A percentile compares a stretch with the other conserved stretches of the same genome.
phyloP scores from a whole-genome alignment of 73 alveolate species.

The Urostyla sp. region DNA sequence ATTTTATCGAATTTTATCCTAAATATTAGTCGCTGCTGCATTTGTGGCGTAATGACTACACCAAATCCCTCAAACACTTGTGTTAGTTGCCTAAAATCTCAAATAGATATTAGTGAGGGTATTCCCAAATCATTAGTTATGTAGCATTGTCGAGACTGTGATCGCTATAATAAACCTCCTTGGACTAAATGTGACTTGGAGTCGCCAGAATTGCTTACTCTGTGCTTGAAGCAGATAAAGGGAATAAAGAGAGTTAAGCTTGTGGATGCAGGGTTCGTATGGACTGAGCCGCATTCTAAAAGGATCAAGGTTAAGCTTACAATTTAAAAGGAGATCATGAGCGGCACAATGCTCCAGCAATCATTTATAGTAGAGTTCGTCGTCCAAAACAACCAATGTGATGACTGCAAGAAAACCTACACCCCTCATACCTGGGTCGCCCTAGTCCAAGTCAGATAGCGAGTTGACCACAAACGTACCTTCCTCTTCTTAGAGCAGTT shows the following conservation, averaged over 20 bases:
- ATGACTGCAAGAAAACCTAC: slow-evolving; percentile 95
- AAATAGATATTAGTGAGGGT: slow-evolving; percentile 88
- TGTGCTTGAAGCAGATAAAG: slow-evolving; percentile 90
- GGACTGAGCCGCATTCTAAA: slow-evolving; percentile 98
- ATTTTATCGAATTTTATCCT: background rate
- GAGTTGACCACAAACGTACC: slow-evolving; percentile 95
- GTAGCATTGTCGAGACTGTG: slow-evolving; percentile 86
- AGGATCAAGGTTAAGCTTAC: slow-evolving; percentile 93
- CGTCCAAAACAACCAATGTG: slow-evolving; percentile 94
- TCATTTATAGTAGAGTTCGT: slow-evolving; percentile 90
- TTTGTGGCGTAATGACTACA: slow-evolving; percentile 85
- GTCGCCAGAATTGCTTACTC: slow-evolving; percentile 90
- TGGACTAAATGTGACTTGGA: slow-evolving; percentile 92
- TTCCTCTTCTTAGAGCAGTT: slow-evolving; percentile 94
- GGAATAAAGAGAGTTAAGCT: slow-evolving; percentile 92
- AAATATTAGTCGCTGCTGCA: slow-evolving; percentile 75
- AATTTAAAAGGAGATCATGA: slow-evolving; percentile 90
- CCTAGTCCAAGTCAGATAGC: slow-evolving; percentile 91
- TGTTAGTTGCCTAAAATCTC: slow-evolving; percentile 82
- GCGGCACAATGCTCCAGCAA: slow-evolving; percentile 82
- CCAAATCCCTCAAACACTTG: slow-evolving; percentile 90
- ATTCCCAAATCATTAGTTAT: slow-evolving; percentile 74
- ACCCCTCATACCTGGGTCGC: slow-evolving; percentile 99
- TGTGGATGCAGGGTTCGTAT: slow-evolving; percentile 93
- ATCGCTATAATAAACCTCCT: slow-evolving; percentile 92